Percentiles rank a stretch among this genome's conserved stretches.
phyloP scores from a whole-genome alignment of 768 basidiomycete genomes.

The Pleurotus sapidus region DNA sequence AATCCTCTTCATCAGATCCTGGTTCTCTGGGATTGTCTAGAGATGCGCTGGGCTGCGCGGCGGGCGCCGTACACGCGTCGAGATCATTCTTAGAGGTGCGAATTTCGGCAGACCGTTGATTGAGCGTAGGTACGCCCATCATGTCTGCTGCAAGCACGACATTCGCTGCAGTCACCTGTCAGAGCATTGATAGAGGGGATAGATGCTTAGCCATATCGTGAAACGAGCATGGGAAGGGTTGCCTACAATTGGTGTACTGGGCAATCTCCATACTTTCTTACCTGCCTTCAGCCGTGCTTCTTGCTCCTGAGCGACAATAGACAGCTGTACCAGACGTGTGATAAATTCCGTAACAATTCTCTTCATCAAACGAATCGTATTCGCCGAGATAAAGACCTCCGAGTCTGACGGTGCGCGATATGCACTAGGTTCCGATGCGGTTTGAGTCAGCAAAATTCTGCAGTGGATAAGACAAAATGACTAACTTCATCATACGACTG shows the following conservation, averaged over 20 bases:
- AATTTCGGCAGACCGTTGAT: constrained; percentile 17
- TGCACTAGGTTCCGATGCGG: neutral
- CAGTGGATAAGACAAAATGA: neutral
- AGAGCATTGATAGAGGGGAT: neutral
- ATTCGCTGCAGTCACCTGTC: constrained; percentile 35
- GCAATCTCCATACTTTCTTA: constrained; percentile 57
- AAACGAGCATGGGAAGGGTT: neutral
- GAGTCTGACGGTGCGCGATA: constrained; percentile 11
- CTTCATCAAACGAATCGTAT: constrained; percentile 44
- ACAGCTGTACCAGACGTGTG: constrained; percentile 44
- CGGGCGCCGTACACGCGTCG: constrained; percentile 15
- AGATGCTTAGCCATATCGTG: neutral
- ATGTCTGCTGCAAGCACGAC: constrained; percentile 49
- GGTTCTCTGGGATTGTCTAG: constrained; percentile 1
- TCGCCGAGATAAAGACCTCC: constrained; percentile 40
- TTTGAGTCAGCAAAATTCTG: neutral
- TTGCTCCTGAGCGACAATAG: constrained; percentile 55
- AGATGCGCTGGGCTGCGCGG: constrained; percentile 7
- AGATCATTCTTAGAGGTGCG: constrained; percentile 9
- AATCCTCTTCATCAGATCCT: constrained; percentile 16
- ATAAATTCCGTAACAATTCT: constrained; percentile 48
- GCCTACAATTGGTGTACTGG: constrained; percentile 38
- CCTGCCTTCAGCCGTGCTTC: constrained; percentile 55
- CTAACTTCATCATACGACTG: constrained; percentile 37
- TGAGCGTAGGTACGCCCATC: constrained; percentile 34